phyloP scores from a whole-genome alignment of 225 moss, liverwort and hornwort genomes.

The Asterella californica region DNA sequence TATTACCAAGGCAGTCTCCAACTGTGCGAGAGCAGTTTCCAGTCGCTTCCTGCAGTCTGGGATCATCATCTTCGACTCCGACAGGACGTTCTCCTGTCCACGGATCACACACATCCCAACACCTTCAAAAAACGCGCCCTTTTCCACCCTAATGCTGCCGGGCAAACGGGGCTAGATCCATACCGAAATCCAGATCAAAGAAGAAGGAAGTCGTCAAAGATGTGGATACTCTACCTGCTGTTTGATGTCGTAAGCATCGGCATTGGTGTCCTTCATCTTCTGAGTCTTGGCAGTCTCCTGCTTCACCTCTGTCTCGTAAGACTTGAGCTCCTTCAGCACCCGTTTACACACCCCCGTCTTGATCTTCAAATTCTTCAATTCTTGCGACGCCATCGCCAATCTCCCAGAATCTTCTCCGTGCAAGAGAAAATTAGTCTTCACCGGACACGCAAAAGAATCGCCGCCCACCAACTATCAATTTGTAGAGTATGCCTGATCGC shows the following conservation, averaged over 20 bases:
- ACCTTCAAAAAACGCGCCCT: not conserved
- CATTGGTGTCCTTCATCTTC: slow-evolving; percentile 56
- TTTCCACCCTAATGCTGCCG: not conserved
- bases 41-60: slow-evolving; percentile 71
- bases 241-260: slow-evolving; percentile 63
- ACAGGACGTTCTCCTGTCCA: slow-evolving; percentile 70
- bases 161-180: not conserved
- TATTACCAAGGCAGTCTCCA: slow-evolving; percentile 59
- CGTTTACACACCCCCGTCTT: slow-evolving; percentile 73
- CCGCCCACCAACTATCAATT: no score
- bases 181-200: not conserved
- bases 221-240: slow-evolving; percentile 62
- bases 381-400: slow-evolving; percentile 33
- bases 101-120: not conserved
- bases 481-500: no score
- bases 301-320: slow-evolving; percentile 76
- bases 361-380: slow-evolving; percentile 59
- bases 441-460: no score
- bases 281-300: slow-evolving; percentile 60
- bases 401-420: no score
- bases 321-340: slow-evolving; percentile 72
- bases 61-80: slow-evolving; percentile 93
- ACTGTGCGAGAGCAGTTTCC: slow-evolving; percentile 52
- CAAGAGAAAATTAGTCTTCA: no score
- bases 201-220: not conserved